phyloP scores from a whole-genome alignment of 352 stramenopile species.

The Elongisporangium anandrum region DNA sequence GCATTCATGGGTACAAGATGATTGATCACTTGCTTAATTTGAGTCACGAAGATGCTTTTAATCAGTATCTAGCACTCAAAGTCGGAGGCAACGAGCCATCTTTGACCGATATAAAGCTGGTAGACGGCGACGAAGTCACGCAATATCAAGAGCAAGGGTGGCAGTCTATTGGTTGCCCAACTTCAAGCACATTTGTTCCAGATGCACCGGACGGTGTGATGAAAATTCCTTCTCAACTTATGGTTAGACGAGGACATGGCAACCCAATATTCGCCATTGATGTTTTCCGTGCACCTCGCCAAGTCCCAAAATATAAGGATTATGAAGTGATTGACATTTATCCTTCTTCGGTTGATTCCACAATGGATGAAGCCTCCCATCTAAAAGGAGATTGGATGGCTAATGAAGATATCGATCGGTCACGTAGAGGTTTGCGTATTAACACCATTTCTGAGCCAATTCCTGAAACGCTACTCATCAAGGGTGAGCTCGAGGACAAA shows the following conservation, averaged over 20 bases:
- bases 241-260: constrained; percentile 73
- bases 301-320: constrained; percentile 86
- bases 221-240: constrained; percentile 36
- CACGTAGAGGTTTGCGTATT: constrained; percentile 58
- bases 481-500: constrained; percentile 66
- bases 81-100: constrained; percentile 79
- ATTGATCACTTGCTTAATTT: constrained; percentile 72
- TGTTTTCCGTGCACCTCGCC: constrained; percentile 76
- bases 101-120: constrained; percentile 71
- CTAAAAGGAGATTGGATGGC: constrained; percentile 76
- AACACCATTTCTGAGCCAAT: constrained; percentile 55
- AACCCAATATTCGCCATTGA: constrained; percentile 87
- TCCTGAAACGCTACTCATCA: constrained; percentile 46
- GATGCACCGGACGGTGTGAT: constrained; percentile 1
- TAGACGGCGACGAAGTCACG: constrained; percentile 36
- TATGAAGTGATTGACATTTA: constrained; percentile 85
- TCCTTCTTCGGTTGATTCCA: constrained; percentile 8
- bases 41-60: constrained; percentile 55
- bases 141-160: constrained; percentile 51
- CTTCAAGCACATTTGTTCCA: constrained; percentile 24
- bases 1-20: constrained; percentile 83
- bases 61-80: constrained; percentile 82
- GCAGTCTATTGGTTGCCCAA: constrained; percentile 62
- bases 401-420: constrained; percentile 64
- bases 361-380: constrained; percentile 10